Conservation (phyloP, 2,329 filamentous ascomycete genomes). For the Microsporum canis region DNA sequence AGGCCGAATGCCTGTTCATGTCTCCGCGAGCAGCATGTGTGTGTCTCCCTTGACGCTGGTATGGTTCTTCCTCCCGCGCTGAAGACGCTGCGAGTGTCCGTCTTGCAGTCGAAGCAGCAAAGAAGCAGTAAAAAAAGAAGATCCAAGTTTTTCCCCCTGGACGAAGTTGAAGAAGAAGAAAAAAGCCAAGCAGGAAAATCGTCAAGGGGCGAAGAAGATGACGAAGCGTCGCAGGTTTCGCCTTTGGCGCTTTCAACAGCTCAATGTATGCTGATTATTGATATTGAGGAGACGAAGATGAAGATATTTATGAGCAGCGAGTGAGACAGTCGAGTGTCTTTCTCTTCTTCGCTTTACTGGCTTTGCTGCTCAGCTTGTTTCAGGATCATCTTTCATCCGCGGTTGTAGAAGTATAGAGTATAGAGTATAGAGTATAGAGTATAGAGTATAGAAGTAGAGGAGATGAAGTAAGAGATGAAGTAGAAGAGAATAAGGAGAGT, state of each 20-base stretch:
- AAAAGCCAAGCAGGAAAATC: background rate
- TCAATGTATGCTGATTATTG: no score
- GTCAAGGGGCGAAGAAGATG: background rate
- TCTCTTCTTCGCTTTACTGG: background rate
- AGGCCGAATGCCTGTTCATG: conserved; percentile 82
- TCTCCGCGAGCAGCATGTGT: conserved; percentile 38
- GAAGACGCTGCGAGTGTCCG: background rate
- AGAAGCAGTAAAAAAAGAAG: background rate
- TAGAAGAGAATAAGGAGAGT: no score
- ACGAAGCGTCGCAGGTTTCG: background rate
- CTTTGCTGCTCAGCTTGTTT: background rate
- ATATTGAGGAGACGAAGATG: no score
- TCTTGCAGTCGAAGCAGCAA: background rate
- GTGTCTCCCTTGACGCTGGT: no score
- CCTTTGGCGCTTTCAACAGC: no score
- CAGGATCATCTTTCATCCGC: background rate
- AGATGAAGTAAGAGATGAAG: background rate
- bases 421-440: background rate
- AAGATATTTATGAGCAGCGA: no score
- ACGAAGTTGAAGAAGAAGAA: background rate
- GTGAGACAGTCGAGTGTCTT: no score
- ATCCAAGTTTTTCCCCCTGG: background rate
- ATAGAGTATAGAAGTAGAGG: background rate
- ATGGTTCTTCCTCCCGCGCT: no score
- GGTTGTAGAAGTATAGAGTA: no score